Conservation (phyloP, 768 basidiomycete species). For the Omphalotus guepiniiformis region DNA sequence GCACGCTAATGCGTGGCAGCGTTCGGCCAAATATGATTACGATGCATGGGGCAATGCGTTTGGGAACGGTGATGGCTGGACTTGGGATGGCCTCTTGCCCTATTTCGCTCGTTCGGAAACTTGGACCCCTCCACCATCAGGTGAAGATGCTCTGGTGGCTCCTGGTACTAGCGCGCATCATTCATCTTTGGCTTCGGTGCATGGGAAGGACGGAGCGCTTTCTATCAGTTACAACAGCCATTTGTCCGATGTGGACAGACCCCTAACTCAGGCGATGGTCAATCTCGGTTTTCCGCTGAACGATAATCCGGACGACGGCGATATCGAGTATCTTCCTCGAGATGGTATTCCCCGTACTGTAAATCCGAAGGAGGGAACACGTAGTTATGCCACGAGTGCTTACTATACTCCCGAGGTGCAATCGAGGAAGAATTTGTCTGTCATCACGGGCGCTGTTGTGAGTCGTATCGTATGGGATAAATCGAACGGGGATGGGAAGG, state of each 20-base stretch:
- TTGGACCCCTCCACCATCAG: slow-evolving; percentile 2
- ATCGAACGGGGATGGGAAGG: neutral
- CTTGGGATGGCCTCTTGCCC: slow-evolving; percentile 23
- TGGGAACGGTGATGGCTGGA: slow-evolving; percentile 22
- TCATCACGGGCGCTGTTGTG: slow-evolving; percentile 23
- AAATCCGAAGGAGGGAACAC: neutral
- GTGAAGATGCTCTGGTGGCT: neutral
- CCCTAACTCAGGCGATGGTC: neutral
- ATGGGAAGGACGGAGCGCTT: neutral
- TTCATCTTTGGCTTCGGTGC: neutral
- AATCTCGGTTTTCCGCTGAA: neutral
- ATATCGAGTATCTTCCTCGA: neutral
- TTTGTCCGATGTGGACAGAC: neutral
- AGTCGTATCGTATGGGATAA: neutral
- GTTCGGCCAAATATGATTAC: slow-evolving; percentile 27
- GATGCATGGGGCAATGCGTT: slow-evolving; percentile 25
- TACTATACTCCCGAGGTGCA: neutral
- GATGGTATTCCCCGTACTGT: neutral
- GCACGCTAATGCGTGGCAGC: slow-evolving; percentile 35
- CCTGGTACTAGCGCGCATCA: neutral
- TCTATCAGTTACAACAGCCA: neutral
- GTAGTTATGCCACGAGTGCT: slow-evolving; percentile 3
- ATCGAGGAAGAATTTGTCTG: slow-evolving; percentile 18
- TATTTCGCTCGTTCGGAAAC: slow-evolving; percentile 24
- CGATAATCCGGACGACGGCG: neutral